Percentiles rank a stretch among this genome's conserved stretches.
These are phyloP conservation scores for Gnomoniopsis sp. DNA, from an alignment of 2,329 filamentous ascomycete genomes.

Conservation along the genomic window DNA sequence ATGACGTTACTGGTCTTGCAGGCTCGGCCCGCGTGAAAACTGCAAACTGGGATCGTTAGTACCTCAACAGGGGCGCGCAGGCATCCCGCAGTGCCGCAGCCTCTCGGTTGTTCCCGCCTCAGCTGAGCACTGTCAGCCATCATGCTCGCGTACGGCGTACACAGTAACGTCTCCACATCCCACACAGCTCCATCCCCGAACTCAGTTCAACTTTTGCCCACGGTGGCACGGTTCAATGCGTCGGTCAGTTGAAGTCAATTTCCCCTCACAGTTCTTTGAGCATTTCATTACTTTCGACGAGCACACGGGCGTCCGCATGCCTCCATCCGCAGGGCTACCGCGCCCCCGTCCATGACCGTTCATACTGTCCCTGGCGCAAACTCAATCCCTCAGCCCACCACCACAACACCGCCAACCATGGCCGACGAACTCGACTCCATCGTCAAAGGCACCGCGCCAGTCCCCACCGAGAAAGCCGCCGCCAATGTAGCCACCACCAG, in stretches of 20 bases:
- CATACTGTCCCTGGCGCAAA: background rate
- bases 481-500: constrained; percentile 39
- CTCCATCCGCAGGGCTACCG: background rate
- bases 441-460: constrained; percentile 78
- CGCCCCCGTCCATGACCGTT: background rate
- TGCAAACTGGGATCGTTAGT: background rate
- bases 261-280: background rate
- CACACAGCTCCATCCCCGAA: background rate
- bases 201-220: background rate
- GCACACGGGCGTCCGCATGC: background rate
- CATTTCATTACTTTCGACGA: background rate
- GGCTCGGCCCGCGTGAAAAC: background rate
- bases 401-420: constrained; percentile 38
- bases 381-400: background rate
- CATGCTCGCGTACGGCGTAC: background rate
- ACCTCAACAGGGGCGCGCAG: background rate
- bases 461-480: constrained; percentile 54
- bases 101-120: background rate
- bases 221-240: background rate
- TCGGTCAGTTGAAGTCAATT: background rate
- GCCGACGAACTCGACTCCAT: constrained; percentile 75
- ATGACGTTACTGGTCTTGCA: background rate
- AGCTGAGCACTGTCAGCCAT: background rate
- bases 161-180: background rate
- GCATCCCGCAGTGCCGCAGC: background rate